Percentiles rank a stretch among this genome's conserved stretches.
Conservation (phyloP, 257 asterid genomes). For the Eustoma russellianum region DNA sequence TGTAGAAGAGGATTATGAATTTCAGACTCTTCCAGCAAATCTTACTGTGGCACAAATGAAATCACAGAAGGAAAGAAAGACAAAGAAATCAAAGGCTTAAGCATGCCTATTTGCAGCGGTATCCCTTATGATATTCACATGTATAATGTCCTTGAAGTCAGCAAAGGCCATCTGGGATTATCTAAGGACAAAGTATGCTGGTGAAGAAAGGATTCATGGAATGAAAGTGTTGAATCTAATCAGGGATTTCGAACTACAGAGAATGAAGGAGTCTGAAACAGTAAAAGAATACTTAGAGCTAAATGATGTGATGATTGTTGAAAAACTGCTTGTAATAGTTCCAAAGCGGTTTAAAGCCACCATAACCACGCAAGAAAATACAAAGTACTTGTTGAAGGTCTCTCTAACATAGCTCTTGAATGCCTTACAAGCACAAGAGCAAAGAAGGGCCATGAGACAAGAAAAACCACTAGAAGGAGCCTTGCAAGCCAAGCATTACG, state of each 20-base stretch:
- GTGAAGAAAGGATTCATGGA: neutral
- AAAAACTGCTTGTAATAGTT: neutral
- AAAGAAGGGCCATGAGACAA: constrained; percentile 7
- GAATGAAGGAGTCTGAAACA: constrained; percentile 4
- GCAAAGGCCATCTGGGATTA: neutral
- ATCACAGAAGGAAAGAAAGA: neutral
- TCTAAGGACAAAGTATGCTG: neutral
- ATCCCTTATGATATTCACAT: neutral
- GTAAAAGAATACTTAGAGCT: constrained; percentile 5
- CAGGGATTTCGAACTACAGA: constrained; percentile 1
- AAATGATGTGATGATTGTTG: neutral
- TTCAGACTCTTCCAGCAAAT: neutral
- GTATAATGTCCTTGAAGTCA: neutral
- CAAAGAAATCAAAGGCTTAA: constrained; percentile 7
- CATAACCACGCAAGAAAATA: constrained; percentile 1
- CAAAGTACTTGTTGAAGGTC: constrained; percentile 6
- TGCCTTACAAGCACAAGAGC: constrained; percentile 17
- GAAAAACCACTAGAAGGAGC: neutral
- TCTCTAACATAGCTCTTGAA: constrained; percentile 4
- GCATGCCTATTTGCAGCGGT: neutral
- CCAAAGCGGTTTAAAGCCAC: constrained; percentile 9
- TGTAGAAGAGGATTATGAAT: constrained; percentile 9
- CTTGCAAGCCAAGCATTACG: neutral
- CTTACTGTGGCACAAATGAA: constrained; percentile 6
- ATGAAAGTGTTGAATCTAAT: constrained; percentile 3